A percentile compares a stretch with the other conserved stretches of the same genome.
Conservation (phyloP, 2,329 filamentous ascomycete genomes). For the Fusarium pilosicola region DNA sequence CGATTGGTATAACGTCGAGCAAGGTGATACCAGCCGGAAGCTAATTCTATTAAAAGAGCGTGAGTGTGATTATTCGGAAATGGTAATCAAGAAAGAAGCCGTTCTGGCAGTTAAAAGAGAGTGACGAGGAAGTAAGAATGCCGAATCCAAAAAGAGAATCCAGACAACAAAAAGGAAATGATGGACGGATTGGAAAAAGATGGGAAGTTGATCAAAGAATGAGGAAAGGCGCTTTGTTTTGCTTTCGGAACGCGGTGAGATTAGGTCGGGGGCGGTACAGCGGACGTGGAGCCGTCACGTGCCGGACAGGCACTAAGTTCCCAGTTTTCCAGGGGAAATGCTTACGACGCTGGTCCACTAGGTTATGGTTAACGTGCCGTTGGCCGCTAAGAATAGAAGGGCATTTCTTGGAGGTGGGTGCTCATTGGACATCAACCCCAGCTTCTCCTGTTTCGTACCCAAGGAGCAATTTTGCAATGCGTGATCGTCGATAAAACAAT, state of each 20-base stretch:
- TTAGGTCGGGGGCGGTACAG: slow-evolving; percentile 35
- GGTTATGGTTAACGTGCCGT: slow-evolving; percentile 20
- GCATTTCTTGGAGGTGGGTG: not conserved
- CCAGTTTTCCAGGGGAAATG: slow-evolving; percentile 41
- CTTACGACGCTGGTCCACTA: slow-evolving; percentile 31
- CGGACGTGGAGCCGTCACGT: slow-evolving; percentile 35
- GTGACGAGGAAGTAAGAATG: slow-evolving; percentile 39
- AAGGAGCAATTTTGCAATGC: slow-evolving; percentile 37
- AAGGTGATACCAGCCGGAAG: slow-evolving; percentile 24
- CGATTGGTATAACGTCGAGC: slow-evolving; percentile 25
- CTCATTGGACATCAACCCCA: slow-evolving; percentile 34
- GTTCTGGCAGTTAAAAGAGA: slow-evolving; percentile 38
- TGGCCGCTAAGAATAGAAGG: slow-evolving; percentile 39
- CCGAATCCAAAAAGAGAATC: slow-evolving; percentile 29
- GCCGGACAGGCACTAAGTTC: slow-evolving; percentile 24
- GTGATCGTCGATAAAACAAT: slow-evolving; percentile 32
- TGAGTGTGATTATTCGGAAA: slow-evolving; percentile 27
- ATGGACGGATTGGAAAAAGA: slow-evolving; percentile 16
- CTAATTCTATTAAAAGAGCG: slow-evolving; percentile 34
- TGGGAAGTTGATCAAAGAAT: slow-evolving; percentile 27
- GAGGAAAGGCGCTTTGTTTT: slow-evolving; percentile 28
- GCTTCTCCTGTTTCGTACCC: slow-evolving; percentile 39
- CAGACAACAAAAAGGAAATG: slow-evolving; percentile 23
- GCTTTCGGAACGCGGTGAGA: slow-evolving; percentile 37
- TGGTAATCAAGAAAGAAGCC: slow-evolving; percentile 25